Base-by-base conservation (phyloP, 2,329 filamentous ascomycete genomes). In the Tolypocladium cylindrosporum region DNA sequence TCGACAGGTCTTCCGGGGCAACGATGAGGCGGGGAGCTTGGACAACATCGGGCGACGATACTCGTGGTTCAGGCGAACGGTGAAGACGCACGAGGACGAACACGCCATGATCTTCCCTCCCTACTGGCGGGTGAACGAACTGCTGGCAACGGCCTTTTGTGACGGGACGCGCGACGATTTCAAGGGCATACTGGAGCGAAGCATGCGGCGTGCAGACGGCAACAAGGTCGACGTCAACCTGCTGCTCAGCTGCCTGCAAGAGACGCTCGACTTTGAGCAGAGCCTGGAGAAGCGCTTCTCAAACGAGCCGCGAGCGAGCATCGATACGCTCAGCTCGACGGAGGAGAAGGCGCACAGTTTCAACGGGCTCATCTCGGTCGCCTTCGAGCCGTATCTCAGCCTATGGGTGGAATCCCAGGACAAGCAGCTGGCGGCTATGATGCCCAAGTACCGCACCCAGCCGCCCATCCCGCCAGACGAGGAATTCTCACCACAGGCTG, bases 361-460 rank as follows among this genome's bases (percentile, higher is more conserved):
- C 71, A 88, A 90, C 57, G 91, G 96, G 58, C 87, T 90, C 4
- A 96, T 99, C 60, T 97, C 94, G 0, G 91, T 95, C 61, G 94
- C 94, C 0, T 99, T 99, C 68, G 94, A 97, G 73, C 94, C 94
- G 1, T 99, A 97, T 71, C 81, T 99, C 63, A 96, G 91, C 69
- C 77, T 99, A 4, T 99, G 94, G 94, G 91, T 99, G 1, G 93
- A 97, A 60, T 93, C 91, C 11, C 94, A 97, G 72, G 93, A 97
- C 72, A 93, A 86, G 72, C 88, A 96, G 66, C 79, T 97, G 59
- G 88, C 91, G 7, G 74, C 79, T 9, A 85, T 97, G 74, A 90
- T 99, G 62, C 91, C 91, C 0, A 91, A 86, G 69, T 97, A 97
- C 73, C 90, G 89, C 63, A 83, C 81, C 60, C 91, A 96, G 65